phyloP scores from a whole-genome alignment of 306 rosid species.

The Vigna nakashimae region DNA sequence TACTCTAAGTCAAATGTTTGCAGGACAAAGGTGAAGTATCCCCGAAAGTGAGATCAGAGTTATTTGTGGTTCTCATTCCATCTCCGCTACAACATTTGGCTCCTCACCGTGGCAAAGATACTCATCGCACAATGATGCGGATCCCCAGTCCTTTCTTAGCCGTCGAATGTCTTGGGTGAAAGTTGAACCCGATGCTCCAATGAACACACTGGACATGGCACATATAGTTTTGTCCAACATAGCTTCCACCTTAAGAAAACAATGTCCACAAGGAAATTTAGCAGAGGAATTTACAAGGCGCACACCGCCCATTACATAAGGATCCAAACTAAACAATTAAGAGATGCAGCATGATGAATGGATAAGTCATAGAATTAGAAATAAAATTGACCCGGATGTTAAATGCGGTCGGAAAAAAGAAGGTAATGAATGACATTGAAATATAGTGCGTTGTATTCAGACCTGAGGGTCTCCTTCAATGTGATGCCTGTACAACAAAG shows the following conservation, averaged over 20 bases:
- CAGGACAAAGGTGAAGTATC: background rate
- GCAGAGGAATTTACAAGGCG: slow-evolving; percentile 8
- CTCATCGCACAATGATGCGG: slow-evolving; percentile 79
- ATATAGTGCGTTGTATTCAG: background rate
- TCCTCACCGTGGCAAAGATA: slow-evolving; percentile 85
- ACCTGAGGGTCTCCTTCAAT: slow-evolving; percentile 80
- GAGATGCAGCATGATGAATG: background rate
- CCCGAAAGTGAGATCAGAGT: slow-evolving; percentile 28
- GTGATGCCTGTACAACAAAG: slow-evolving; percentile 77
- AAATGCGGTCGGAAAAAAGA: too few relatives aligned
- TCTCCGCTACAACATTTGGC: slow-evolving; percentile 75
- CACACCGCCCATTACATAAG: background rate
- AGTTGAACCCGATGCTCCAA: slow-evolving; percentile 87
- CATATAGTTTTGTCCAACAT: slow-evolving; percentile 90
- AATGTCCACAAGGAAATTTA: slow-evolving; percentile 18
- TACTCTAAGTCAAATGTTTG: slow-evolving; percentile 27
- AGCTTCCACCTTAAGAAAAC: slow-evolving; percentile 74
- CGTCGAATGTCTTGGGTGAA: slow-evolving; percentile 87
- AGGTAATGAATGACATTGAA: background rate
- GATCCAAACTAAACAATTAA: background rate
- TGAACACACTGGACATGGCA: slow-evolving; percentile 78
- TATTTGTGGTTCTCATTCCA: slow-evolving; percentile 70
- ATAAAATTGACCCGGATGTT: too few relatives aligned
- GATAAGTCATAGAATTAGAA: too few relatives aligned
- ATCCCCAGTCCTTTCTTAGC: slow-evolving; percentile 82